Evolutionary conservation across 225 moss, liverwort and hornwort genomes (phyloP).

Genomic region (Pleurozium schreberi): DNA sequence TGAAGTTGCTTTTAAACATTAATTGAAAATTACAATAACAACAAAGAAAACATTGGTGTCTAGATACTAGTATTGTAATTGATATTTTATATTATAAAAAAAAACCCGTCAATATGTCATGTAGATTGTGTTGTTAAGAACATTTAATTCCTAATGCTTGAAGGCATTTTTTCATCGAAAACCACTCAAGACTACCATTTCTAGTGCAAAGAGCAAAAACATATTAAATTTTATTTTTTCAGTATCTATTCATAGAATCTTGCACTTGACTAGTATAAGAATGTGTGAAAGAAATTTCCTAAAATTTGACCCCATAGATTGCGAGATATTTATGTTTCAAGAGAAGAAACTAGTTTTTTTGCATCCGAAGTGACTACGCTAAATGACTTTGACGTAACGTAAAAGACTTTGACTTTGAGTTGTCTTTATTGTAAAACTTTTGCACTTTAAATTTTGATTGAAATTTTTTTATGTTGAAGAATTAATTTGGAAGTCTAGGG

Average conservation of each 20-base stretch:
- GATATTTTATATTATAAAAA: no score
- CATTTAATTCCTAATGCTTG: no score
- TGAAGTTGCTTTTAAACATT: no score
- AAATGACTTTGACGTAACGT: no score
- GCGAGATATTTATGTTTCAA: neutral
- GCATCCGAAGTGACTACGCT: neutral
- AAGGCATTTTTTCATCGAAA: neutral
- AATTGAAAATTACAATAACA: neutral
- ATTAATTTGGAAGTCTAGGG: neutral
- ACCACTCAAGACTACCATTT: neutral
- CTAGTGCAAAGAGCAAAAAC: neutral
- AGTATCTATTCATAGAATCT: neutral
- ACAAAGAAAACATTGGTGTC: neutral
- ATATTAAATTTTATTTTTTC: no score
- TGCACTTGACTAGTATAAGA: neutral
- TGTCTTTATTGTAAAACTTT: neutral
- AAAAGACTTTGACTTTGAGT: no score
- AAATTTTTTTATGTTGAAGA: neutral
- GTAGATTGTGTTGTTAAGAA: no score
- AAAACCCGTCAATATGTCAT: no score
- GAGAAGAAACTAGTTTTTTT: neutral
- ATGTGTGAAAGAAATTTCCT: rapidly evolving
- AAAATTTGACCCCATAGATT: neutral
- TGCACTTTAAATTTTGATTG: neutral
- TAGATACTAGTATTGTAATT: no score